phyloP scores from a whole-genome alignment of 1,284 basidiomycete species.

The Ceratobasidium theobromae region DNA sequence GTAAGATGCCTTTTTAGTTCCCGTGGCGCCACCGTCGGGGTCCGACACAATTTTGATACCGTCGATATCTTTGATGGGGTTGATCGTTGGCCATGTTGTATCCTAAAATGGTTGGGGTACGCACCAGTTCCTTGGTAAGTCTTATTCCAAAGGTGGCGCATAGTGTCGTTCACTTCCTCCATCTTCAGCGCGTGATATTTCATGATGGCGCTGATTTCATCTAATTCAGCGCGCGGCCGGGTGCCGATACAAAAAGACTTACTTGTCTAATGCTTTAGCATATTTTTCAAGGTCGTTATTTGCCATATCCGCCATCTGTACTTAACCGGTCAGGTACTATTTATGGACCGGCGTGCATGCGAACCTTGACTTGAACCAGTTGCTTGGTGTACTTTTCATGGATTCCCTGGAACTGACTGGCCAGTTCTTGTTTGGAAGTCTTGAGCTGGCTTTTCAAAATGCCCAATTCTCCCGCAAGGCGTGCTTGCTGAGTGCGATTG shows the following conservation, averaged over 20 bases:
- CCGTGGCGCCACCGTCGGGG: slow-evolving; percentile 70
- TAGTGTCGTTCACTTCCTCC: slow-evolving; percentile 98
- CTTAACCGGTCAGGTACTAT: neutral
- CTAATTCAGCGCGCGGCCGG: neutral
- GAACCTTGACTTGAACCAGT: slow-evolving; percentile 87
- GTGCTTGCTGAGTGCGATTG: slow-evolving; percentile 61
- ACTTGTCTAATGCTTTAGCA: slow-evolving; percentile 93
- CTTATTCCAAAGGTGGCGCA: slow-evolving; percentile 96
- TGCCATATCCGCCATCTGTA: slow-evolving; percentile 88
- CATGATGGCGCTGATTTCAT: slow-evolving; percentile 81
- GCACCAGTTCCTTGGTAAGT: slow-evolving; percentile 97
- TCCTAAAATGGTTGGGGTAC: neutral
- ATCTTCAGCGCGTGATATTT: slow-evolving; percentile 98
- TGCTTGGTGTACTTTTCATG: slow-evolving; percentile 86
- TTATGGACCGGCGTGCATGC: slow-evolving; percentile 42
- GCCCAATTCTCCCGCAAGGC: slow-evolving; percentile 78
- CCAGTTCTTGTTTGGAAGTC: slow-evolving; percentile 68
- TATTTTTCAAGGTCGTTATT: slow-evolving; percentile 97
- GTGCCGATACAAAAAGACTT: slow-evolving; percentile 40
- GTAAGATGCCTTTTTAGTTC: slow-evolving; percentile 83
- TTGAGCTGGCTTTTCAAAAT: slow-evolving; percentile 72
- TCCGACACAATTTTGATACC: slow-evolving; percentile 95
- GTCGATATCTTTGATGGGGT: slow-evolving; percentile 77
- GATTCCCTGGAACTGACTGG: slow-evolving; percentile 83
- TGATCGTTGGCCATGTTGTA: neutral